These are phyloP conservation scores for Vicia villosa DNA, from an alignment of 306 rosid genomes.

Conservation along the genomic window DNA sequence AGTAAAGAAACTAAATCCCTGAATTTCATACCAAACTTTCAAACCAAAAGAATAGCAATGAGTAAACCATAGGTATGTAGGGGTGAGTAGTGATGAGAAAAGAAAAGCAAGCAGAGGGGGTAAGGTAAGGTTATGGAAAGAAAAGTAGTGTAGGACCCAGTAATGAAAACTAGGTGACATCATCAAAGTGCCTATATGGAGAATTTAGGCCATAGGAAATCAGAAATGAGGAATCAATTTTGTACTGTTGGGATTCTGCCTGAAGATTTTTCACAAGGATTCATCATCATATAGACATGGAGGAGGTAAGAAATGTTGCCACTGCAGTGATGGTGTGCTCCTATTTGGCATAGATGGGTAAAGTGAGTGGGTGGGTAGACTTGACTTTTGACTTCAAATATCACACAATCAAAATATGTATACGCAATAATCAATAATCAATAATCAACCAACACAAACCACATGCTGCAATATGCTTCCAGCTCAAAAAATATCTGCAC, in stretches of 20 bases:
- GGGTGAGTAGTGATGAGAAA: conserved; percentile 49
- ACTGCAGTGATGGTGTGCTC: conserved; percentile 39
- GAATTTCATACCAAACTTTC: conserved; percentile 77
- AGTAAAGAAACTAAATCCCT: conserved; percentile 55
- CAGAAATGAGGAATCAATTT: conserved; percentile 56
- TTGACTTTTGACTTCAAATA: conserved; percentile 36
- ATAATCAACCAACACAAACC: conserved; percentile 18
- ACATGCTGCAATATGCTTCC: conserved; percentile 33
- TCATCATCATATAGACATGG: conserved; percentile 44
- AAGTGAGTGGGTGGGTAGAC: conserved; percentile 39
- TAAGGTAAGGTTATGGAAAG: conserved; percentile 29
- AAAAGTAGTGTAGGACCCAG: conserved; percentile 44
- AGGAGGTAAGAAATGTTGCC: conserved; percentile 44
- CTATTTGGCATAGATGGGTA: conserved; percentile 43
- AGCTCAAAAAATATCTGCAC: conserved; percentile 23
- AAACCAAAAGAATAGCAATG: conserved; percentile 41
- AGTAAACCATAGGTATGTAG: conserved; percentile 38
- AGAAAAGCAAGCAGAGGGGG: conserved; percentile 32
- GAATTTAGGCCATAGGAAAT: conserved; percentile 48
- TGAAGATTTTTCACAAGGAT: conserved; percentile 61
- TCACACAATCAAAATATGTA: conserved; percentile 38
- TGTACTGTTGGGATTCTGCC: conserved; percentile 77
- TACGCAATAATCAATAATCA: conserved; percentile 20
- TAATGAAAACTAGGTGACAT: conserved; percentile 42
- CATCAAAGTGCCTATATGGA: conserved; percentile 43